Base-by-base conservation (phyloP, 176 grass and related monocot species). In the Oryza punctata region DNA sequence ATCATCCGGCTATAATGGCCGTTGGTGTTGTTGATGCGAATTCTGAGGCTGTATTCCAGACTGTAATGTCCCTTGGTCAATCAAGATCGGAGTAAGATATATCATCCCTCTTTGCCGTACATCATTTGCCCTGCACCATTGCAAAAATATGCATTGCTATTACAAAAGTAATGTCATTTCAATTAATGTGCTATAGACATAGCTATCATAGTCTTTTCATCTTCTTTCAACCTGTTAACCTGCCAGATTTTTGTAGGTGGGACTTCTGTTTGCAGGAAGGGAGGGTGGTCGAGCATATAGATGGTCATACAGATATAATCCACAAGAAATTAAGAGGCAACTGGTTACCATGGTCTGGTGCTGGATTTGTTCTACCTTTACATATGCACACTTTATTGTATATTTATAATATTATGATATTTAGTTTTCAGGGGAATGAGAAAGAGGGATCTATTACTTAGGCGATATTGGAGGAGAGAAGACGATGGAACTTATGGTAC, bases 401-500 rank as follows among this genome's bases (percentile, higher is more conserved):
- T 63, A 50, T 77, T 91, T 85, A 65, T 84, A 86, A 73, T 44
- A 75, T n/a, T 85, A 61, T 75, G 73, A 73, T 67, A 82, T 94
- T 88, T 85, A 88, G 66, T 86, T 89, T 92, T 89, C 87, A 99
- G 96, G 96, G 93, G 96, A 89, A 96, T 99, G 96, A 81, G 85
- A 87, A 92, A 91, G 79, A 96, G 96, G 86, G 96, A 99, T 88
- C 86, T 99, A 75, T 89, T 96, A 83, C 89, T 99, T 69, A 85
- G 89, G 43, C 87, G 96, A 52, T 99, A 96, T 69, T 99, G 96
- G 96, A 94, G 96, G 79, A 89, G 93, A 88, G 96, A 99, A 90
- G 96, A 96, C 83, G 96, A 96, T 87, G 96, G 96, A 89, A 90
- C 91, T 87, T 99, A 99, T 26, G 96, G 96, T 99, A 94, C 37